Percentiles rank a stretch among this genome's conserved stretches.
Evolutionary conservation across 2,329 filamentous ascomycete species (phyloP).

Genomic region (Xylaria sp.): DNA sequence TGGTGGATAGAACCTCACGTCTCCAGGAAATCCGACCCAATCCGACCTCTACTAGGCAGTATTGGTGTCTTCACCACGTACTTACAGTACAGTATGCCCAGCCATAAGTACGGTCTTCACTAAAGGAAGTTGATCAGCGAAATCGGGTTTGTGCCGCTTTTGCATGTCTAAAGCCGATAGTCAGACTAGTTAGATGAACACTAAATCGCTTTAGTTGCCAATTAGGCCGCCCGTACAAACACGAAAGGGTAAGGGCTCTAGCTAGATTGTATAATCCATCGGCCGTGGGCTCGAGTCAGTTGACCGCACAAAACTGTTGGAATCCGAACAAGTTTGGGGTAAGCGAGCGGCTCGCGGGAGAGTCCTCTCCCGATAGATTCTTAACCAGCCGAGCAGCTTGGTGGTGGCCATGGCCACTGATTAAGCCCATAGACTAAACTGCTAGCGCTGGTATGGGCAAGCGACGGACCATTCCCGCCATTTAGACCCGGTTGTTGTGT

Average conservation of each 20-base stretch:
- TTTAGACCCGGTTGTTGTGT: not conserved
- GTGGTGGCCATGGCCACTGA: not conserved
- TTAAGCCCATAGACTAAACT: not conserved
- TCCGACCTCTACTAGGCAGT: not conserved
- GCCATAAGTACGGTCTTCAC: no score
- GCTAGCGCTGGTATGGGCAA: not conserved
- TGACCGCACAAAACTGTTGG: not conserved
- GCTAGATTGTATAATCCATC: not conserved
- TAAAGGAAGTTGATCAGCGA: no score
- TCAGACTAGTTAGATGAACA: not conserved
- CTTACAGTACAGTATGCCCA: no score
- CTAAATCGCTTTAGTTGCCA: not conserved
- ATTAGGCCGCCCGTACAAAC: not conserved
- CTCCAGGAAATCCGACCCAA: not conserved
- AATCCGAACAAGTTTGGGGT: not conserved
- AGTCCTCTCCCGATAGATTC: not conserved
- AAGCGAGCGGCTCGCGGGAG: conserved; percentile 1
- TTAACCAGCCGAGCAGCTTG: not conserved
- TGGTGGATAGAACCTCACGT: not conserved
- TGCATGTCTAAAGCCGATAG: not conserved
- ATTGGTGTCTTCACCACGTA: no score
- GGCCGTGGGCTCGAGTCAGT: not conserved
- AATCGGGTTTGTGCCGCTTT: no score
- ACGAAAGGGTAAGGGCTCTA: not conserved
- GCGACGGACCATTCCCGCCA: not conserved